Base-by-base conservation (phyloP, 192 early-diverging fungal species). In the Coemansia umbellata region DNA sequence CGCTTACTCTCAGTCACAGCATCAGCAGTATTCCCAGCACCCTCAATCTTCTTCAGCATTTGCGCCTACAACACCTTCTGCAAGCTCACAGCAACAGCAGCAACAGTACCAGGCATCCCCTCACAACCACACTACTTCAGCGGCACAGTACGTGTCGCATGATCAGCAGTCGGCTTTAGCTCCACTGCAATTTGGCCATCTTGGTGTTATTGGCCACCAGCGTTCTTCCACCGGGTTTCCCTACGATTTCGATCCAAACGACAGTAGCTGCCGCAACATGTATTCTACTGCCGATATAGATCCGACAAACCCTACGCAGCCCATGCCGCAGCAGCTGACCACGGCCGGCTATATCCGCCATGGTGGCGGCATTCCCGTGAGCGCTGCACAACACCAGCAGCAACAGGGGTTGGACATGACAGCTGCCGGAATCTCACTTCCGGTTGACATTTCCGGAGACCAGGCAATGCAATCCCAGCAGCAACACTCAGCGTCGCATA, bases 111-210 rank as follows among this genome's bases (percentile, higher is more conserved):
- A 75, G 53, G 42, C 52, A 4, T 40, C 58, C 15, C 47, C 62
- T 11, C 70, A 74, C 32, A 47, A 40, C 31, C 60, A 67, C 37
- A 37, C 51, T 17, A n/a, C 53, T 33, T 30, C 67, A 4, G 49
- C 73, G 35, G 53, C 73, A 22, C 73, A 76, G 73, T 76, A 76
- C 60, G 61, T 47, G 59, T 37, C 66, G 55, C 73, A 76, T 45
- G 73, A 76, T 36, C 66, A 64, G 53, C 53, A 54, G 44, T 36
- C 60, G 15, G 60, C 54, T 8, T 58, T 75, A 13, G 73, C 73
- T 17, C 73, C 73, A 4, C 56, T 75, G 23, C 73, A 75, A 31
- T 63, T 75, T 22, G 37, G 61, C 26, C 53, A 52, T 26, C 50
- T 75, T 18, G 59, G 66, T 13, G 73, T 68, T 15, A 68, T 75